A percentile compares a stretch with the other conserved stretches of the same genome.
Conservation (phyloP, 441 rosid species). For the Populus hybrid region DNA sequence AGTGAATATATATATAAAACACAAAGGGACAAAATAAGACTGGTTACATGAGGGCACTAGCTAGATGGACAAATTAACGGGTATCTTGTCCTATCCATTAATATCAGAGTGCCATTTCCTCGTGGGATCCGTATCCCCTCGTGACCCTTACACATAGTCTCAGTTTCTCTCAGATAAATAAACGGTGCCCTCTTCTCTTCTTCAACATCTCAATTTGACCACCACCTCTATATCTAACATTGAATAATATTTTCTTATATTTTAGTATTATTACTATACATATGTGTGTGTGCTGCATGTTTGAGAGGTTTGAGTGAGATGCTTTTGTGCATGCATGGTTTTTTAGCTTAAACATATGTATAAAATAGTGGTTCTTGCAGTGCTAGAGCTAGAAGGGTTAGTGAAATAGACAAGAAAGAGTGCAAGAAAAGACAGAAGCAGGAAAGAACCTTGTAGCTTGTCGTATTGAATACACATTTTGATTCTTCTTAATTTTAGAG, state of each 20-base stretch:
- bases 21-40: not conserved
- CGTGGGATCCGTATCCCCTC: slow-evolving; percentile 45
- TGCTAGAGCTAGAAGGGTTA: slow-evolving; percentile 10
- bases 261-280: not conserved
- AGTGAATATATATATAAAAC: not conserved
- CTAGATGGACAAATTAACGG: not conserved
- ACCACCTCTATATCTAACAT: not conserved
- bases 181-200: not conserved
- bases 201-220: slow-evolving; percentile 9
- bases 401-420: slow-evolving; percentile 47
- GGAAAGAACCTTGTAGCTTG: slow-evolving; percentile 49
- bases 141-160: slow-evolving; percentile 24
- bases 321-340: slow-evolving; percentile 20
- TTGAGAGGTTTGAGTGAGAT: not conserved
- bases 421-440: slow-evolving; percentile 41
- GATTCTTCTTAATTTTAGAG: slow-evolving; percentile 29
- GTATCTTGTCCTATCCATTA: slow-evolving; percentile 29
- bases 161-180: not conserved
- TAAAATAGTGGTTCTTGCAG: not conserved
- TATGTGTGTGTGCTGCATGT: not conserved
- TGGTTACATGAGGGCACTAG: not conserved
- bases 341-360: not conserved
- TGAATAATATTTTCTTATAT: not conserved
- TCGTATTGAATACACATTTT: slow-evolving; percentile 33
- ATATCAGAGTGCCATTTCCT: slow-evolving; percentile 34